A percentile compares a stretch with the other conserved stretches of the same genome.
phyloP scores from a whole-genome alignment of 2,329 filamentous ascomycete genomes.

The Chalaropsis thielavioides region DNA sequence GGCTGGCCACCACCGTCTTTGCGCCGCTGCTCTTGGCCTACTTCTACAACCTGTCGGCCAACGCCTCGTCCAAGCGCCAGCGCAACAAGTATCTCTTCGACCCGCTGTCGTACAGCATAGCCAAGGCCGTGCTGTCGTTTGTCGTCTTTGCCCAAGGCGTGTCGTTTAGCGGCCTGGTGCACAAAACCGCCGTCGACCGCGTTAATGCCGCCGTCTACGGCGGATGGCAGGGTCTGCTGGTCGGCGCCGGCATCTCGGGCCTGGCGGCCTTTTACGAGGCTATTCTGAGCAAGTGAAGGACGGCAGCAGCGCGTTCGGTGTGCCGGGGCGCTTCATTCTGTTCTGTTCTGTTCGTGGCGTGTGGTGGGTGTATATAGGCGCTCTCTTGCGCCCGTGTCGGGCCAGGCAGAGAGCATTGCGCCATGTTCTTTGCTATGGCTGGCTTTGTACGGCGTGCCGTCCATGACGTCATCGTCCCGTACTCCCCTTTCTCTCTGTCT shows the following conservation, averaged over 20 bases:
- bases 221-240: conserved; percentile 54
- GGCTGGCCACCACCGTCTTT: conserved; percentile 56
- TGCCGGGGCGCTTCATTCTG: neutral
- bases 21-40: conserved; percentile 62
- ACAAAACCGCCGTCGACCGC: conserved; percentile 42
- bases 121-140: conserved; percentile 69
- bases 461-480: neutral
- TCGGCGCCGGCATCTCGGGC: conserved; percentile 52
- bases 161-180: conserved; percentile 47
- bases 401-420: too few relatives aligned
- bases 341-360: neutral
- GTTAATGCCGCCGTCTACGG: conserved; percentile 56
- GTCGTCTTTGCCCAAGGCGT: conserved; percentile 60
- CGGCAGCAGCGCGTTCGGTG: too few relatives aligned
- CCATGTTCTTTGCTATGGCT: too few relatives aligned
- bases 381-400: neutral
- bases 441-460: neutral
- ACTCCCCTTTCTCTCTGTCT: neutral
- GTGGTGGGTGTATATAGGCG: neutral
- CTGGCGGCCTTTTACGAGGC: conserved; percentile 65
- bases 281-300: conserved; percentile 51
- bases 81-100: conserved; percentile 53
- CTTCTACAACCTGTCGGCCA: conserved; percentile 70
- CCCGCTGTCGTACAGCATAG: conserved; percentile 78
- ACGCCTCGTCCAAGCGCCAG: conserved; percentile 25